Evolutionary conservation across 1,284 basidiomycete species (phyloP).

Genomic region (Cutaneotrichosporon cyanovorans): DNA sequence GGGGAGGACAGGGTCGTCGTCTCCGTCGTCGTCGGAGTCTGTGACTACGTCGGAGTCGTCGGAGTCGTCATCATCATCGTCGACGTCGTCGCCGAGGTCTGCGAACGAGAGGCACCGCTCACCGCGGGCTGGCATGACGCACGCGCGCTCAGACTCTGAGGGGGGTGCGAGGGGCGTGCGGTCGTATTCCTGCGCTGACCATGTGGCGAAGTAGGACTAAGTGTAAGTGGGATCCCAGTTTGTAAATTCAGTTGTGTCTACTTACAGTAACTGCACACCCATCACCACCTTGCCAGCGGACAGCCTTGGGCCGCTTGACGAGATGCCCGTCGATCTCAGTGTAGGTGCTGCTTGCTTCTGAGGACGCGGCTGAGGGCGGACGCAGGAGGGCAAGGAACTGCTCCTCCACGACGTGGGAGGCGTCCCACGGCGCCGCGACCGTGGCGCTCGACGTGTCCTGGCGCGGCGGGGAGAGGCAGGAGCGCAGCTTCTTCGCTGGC

Average conservation of each 20-base stretch:
- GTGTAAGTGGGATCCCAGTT: not conserved
- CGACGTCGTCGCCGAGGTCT: constrained; percentile 16
- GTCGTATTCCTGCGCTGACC: constrained; percentile 44
- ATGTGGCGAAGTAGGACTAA: constrained; percentile 42
- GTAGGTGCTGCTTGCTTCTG: constrained; percentile 10
- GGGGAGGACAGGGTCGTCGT: constrained; percentile 4
- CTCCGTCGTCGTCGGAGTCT: not conserved
- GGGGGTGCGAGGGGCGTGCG: constrained; percentile 46
- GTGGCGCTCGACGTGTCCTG: not conserved
- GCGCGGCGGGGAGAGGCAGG: constrained; percentile 35
- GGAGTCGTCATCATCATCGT: constrained; percentile 7
- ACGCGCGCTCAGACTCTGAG: constrained; percentile 40
- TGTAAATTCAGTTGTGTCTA: constrained; percentile 1
- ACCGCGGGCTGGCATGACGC: constrained; percentile 42
- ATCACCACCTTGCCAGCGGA: constrained; percentile 32
- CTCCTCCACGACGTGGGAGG: too few species aligned
- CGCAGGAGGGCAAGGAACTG: not conserved
- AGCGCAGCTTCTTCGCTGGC: constrained; percentile 31
- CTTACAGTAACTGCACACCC: constrained; percentile 37
- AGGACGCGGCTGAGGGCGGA: constrained; percentile 8
- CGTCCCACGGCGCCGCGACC: not conserved
- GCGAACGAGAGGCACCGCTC: constrained; percentile 25
- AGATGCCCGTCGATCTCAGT: constrained; percentile 12
- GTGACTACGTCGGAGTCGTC: constrained; percentile 1
- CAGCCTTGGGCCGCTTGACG: constrained; percentile 28